Percentiles rank a stretch among this genome's conserved stretches.
Conservation (phyloP, 2,329 filamentous ascomycete species). For the Bretziella fagacearum region DNA sequence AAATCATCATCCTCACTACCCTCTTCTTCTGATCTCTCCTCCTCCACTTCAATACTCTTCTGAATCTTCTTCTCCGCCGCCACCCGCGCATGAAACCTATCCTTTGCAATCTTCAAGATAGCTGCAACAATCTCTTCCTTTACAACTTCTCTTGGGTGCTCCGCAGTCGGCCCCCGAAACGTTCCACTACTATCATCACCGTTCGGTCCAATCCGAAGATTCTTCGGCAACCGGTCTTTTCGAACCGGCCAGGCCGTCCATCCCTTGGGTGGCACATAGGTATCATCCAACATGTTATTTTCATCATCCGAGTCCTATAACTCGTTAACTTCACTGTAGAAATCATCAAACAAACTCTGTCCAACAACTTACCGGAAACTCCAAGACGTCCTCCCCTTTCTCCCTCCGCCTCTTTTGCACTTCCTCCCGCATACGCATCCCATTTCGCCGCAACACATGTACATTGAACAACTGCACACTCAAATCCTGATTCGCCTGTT, state of each 20-base stretch:
- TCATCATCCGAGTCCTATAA: conserved; percentile 11
- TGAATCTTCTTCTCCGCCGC: conserved; percentile 7
- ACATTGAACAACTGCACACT: conserved; percentile 65
- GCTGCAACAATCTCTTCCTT: conserved; percentile 10
- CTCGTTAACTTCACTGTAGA: not conserved
- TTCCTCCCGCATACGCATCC: not conserved
- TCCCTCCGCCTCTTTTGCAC: conserved; percentile 18
- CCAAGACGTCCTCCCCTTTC: conserved; percentile 4
- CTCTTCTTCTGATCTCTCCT: not conserved
- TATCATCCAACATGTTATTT: conserved; percentile 7
- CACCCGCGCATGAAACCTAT: not conserved
- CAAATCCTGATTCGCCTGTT: conserved; percentile 48
- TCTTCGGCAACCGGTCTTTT: conserved; percentile 38
- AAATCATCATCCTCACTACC: conserved; percentile 3
- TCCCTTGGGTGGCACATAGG: conserved; percentile 30
- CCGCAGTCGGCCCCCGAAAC: not conserved
- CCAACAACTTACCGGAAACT: not conserved
- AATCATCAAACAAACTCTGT: not conserved
- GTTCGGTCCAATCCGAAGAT: conserved; percentile 5
- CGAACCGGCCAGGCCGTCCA: conserved; percentile 83
- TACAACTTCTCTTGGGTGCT: conserved; percentile 1
- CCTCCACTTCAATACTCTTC: conserved; percentile 6
- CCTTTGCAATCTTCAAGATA: conserved; percentile 6
- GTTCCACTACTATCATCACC: not conserved
- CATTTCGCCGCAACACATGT: conserved; percentile 41